Base-by-base conservation (phyloP, 805 yeast species). In the Saccharomyces eubayanus region DNA sequence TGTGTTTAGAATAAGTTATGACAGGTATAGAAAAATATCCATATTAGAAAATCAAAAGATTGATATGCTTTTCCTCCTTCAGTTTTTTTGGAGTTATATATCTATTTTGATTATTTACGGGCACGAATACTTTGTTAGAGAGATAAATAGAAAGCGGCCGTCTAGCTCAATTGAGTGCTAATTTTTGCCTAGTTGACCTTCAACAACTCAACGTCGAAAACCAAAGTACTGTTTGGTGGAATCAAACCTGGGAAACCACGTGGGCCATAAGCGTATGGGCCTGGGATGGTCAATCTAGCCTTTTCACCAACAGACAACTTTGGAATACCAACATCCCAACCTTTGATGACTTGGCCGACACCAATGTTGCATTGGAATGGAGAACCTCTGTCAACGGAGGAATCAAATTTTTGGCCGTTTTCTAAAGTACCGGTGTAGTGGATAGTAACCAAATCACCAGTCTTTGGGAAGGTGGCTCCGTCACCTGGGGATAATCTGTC, bases 171-270 rank as follows among this genome's bases (percentile, higher is more conserved):
- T 36, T 36, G 21, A 10, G 12, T 36, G 9, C 6, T 27, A 9
- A 10, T 28, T 31, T 43, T 47, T 27, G 41, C 46, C 65, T 67
- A 74, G 68, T 74, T 74, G 56, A 74, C 71, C 65, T 73, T 74
- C 64, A 75, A 66, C 64, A 87, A 79, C 73, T 87, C 92, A 58
- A 87, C 94, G 62, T 87, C 94, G 63, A 87, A 87, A 65, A 89
- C 76, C 74, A 92, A 81, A 62, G 97, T 91, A 60, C 97, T 95
- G 73, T 89, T 89, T 63, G 97, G 97, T 61, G 98, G 98, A 69
- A 92, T 92, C 69, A 89, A 77, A 63, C 96, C 96, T 63, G 97
- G 97, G 84, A 87, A 89, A 50, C 98, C 98, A 74, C 96, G 84
- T 60, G 81, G 80, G 59, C 97, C 97, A 75, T 92, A 92, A 62